Evolutionary conservation across 768 basidiomycete genomes (phyloP).

Genomic region (Sporobolomyces pararoseus): DNA sequence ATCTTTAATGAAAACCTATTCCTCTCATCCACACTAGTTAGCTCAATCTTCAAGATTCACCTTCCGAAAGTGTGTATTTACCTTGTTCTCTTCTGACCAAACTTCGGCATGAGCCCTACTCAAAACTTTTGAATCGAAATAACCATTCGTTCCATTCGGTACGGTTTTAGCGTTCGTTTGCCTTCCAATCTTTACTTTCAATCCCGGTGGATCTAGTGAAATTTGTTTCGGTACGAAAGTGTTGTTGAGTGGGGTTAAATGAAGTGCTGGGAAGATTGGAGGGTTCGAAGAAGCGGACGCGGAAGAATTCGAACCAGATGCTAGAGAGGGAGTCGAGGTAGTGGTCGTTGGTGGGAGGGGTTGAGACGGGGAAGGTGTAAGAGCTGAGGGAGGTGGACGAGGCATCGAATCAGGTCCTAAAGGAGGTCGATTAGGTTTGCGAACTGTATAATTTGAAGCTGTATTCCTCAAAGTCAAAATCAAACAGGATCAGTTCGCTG

Average conservation of each 20-base stretch:
- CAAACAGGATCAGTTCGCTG: too few species aligned
- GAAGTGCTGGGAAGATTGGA: constrained; percentile 52
- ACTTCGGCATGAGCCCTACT: constrained; percentile 95
- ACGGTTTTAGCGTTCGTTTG: constrained; percentile 95
- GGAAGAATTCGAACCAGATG: not conserved
- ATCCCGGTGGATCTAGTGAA: constrained; percentile 58
- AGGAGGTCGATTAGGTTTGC: constrained; percentile 1
- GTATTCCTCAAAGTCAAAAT: too few species aligned
- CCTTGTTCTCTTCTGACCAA: constrained; percentile 88
- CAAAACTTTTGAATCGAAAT: constrained; percentile 92
- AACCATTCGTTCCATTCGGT: constrained; percentile 85
- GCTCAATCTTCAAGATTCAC: not conserved
- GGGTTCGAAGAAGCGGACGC: not conserved
- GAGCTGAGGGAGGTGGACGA: constrained; percentile 6
- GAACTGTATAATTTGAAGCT: not conserved
- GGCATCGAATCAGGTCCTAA: not conserved
- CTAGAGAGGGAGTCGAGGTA: constrained; percentile 13
- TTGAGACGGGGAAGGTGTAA: constrained; percentile 9
- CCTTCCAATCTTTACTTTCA: constrained; percentile 66
- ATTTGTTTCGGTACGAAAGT: constrained; percentile 94
- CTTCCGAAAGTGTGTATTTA: constrained; percentile 47
- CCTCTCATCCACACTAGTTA: not conserved
- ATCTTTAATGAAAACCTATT: constrained; percentile 95
- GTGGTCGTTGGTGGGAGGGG: constrained; percentile 18
- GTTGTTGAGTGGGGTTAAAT: constrained; percentile 86